These are phyloP conservation scores for Neurospora sp. DNA, from an alignment of 495 filamentous ascomycete genomes.

Conservation along the genomic window DNA sequence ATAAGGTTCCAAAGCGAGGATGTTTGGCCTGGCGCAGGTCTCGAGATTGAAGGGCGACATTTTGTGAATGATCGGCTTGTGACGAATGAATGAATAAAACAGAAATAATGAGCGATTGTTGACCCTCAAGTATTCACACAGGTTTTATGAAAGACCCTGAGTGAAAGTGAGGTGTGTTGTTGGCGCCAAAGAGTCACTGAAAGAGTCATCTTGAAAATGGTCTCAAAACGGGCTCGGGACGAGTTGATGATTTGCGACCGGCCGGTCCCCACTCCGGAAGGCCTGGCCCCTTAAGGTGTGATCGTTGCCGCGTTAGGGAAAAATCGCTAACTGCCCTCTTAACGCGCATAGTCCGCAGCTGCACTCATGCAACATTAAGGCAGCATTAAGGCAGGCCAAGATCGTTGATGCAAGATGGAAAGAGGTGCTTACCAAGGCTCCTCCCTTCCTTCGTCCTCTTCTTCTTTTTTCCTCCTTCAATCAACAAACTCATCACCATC, in stretches of 20 bases:
- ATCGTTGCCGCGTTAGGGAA: too few relatives aligned
- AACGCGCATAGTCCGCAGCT: too few relatives aligned
- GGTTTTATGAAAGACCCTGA: not conserved
- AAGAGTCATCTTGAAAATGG: not conserved
- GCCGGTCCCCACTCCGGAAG: not conserved
- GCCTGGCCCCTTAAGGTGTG: not conserved
- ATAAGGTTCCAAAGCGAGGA: constrained; percentile 72
- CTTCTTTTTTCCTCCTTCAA: too few relatives aligned
- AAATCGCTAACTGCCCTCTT: too few relatives aligned
- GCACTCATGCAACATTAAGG: too few relatives aligned
- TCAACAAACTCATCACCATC: too few relatives aligned
- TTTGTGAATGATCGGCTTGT: constrained; percentile 2
- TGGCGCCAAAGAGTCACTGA: not conserved
- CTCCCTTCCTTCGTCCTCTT: too few relatives aligned
- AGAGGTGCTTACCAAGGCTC: too few relatives aligned
- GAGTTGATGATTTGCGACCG: not conserved
- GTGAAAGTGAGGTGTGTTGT: not conserved
- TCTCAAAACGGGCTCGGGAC: not conserved
- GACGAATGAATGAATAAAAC: not conserved
- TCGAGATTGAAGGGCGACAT: constrained; percentile 59
- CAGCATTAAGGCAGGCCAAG: too few relatives aligned
- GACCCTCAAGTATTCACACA: not conserved
- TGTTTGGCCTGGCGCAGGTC: constrained; percentile 76
- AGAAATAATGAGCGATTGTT: not conserved
- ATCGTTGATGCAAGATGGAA: too few relatives aligned